Conservation (phyloP, 805 yeast genomes). For the Wickerhamomyces chambardii region DNA sequence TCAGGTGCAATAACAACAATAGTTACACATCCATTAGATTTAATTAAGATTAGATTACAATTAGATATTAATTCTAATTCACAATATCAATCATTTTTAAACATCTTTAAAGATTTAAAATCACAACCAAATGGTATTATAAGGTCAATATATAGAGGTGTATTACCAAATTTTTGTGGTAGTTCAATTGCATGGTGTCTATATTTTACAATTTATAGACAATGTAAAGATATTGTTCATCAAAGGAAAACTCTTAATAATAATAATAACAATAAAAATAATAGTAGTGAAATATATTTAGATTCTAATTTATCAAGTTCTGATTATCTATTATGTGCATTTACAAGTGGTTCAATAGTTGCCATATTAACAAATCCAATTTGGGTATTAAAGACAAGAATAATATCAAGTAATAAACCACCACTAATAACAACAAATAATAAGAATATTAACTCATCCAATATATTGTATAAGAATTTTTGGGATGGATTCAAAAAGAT, state of each 20-base stretch:
- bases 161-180: constrained; percentile 74
- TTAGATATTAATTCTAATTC: constrained; percentile 31
- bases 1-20: constrained; percentile 81
- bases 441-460: constrained; percentile 7
- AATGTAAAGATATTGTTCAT: constrained; percentile 32
- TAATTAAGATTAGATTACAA: constrained; percentile 78
- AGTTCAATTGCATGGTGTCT: constrained; percentile 85
- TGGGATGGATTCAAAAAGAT: constrained; percentile 45
- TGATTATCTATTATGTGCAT: constrained; percentile 45
- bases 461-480: constrained; percentile 44
- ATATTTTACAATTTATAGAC: constrained; percentile 72
- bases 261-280: constrained; percentile 1
- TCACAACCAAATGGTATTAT: constrained; percentile 4
- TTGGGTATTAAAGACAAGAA: constrained; percentile 92
- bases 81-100: constrained; percentile 19
- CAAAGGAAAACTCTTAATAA: background rate
- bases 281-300: constrained; percentile 5
- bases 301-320: constrained; percentile 29
- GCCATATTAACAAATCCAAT: constrained; percentile 81
- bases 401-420: constrained; percentile 35
- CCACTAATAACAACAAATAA: constrained; percentile 18
- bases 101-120: constrained; percentile 11
- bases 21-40: constrained; percentile 83
- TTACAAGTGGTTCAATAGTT: constrained; percentile 68
- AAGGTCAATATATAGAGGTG: constrained; percentile 56